Conservation (phyloP, 306 rosid species). For the Prosopis cineraria region DNA sequence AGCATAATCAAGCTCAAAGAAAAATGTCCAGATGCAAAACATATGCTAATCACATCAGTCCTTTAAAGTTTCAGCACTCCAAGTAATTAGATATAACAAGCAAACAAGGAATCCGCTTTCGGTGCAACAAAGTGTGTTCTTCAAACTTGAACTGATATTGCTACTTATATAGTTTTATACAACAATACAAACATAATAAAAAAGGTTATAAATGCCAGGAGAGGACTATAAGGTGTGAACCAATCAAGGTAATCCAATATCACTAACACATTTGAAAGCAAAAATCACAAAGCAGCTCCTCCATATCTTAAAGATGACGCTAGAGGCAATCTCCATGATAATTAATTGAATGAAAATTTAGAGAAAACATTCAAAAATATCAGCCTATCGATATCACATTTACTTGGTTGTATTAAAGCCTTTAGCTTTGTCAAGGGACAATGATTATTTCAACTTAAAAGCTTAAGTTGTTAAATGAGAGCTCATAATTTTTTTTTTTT, state of each 20-base stretch:
- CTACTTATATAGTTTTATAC: neutral
- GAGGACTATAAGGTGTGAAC: neutral
- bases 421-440: too few species aligned
- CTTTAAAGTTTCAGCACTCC: neutral
- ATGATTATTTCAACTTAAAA: too few species aligned
- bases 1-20: slow-evolving; percentile 2
- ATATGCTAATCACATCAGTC: neutral
- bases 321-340: neutral
- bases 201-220: neutral
- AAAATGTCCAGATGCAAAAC: neutral
- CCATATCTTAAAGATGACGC: neutral
- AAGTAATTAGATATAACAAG: neutral
- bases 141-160: neutral
- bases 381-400: too few species aligned
- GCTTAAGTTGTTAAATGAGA: too few species aligned
- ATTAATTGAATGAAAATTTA: neutral
- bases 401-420: too few species aligned
- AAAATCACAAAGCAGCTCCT: neutral
- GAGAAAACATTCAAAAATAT: too few species aligned
- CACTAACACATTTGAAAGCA: neutral
- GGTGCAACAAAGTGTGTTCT: neutral
- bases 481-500: too few species aligned
- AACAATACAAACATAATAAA: neutral
- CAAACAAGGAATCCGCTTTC: neutral
- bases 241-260: slow-evolving; percentile 2